Base-by-base conservation (phyloP, 2,329 filamentous ascomycete species). In the Gnomoniopsis sp. region DNA sequence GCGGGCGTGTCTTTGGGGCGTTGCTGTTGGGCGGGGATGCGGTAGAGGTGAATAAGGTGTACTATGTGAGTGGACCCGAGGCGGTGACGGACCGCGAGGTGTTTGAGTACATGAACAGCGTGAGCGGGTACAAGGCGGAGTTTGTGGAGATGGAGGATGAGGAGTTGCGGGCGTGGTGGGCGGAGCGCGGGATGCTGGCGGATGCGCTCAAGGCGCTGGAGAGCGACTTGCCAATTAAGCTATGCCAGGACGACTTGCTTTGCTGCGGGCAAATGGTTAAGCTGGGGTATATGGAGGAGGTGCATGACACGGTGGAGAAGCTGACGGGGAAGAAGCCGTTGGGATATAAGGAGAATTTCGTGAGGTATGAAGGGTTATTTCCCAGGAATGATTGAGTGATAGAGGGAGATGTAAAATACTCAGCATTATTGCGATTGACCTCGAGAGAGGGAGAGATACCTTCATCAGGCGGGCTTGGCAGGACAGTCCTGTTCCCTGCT, bases 201-300 rank as follows among this genome's bases (percentile, higher is more conserved):
- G 55, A 61, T 21, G 61, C 60, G n/a, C 57, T 58, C 8, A 43
- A 52, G 36, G 62, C 53, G 26, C 59, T 65, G 21, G 60, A 64
- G 54, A 58, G 54, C 17, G 55, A 59, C 10, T 43, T 60, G 34
- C 64, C 63, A 0, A 60, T 65, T 49, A 64, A 63, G 55, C 22
- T 65, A n/a, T 64, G 64, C 46, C 55, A 64, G 38, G 57, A 59
- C 21, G 65, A 65, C 34, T 36, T 66, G 49, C 49, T 62, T 2
- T 62, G 61, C 49, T 64, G 57, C 36, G 64, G 65, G 10, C 59
- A 64, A 38, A 59, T 62, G 49, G 57, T 62, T 10, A 36, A 49
- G 14, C 49, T 36, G 30, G 57, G 60, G 3, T 50, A 59, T 15
- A 53, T 62, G 60, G 41, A 38, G 1, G 30, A 62, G 44, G 58